Conservation (phyloP, 768 basidiomycete species). For the Leccinum sublutescens region DNA sequence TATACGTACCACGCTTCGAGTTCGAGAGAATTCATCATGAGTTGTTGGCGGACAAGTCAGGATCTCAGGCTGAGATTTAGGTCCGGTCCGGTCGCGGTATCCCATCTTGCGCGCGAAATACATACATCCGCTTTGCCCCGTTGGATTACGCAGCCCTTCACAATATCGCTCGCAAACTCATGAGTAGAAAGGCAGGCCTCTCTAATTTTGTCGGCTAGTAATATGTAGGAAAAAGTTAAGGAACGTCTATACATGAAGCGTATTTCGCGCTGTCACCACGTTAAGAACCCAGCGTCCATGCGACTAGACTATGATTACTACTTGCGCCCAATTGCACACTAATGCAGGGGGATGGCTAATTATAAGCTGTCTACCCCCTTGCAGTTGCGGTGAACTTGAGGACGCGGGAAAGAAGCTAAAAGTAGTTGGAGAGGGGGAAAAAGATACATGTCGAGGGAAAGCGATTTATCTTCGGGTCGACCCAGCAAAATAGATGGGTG, state of each 20-base stretch:
- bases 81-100: too few relatives aligned
- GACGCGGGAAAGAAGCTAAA: neutral
- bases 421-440: neutral
- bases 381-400: neutral
- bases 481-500: neutral
- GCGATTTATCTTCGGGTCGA: neutral
- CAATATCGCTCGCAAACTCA: neutral
- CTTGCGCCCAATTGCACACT: neutral
- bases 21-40: too few relatives aligned
- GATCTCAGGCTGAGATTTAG: too few relatives aligned
- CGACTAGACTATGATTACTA: neutral
- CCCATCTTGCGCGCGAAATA: too few relatives aligned
- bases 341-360: neutral
- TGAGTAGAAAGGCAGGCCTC: neutral
- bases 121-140: too few relatives aligned
- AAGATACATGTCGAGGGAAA: neutral
- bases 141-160: neutral
- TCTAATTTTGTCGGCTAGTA: neutral
- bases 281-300: neutral
- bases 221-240: neutral
- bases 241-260: neutral
- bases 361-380: neutral
- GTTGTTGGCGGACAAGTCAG: too few relatives aligned
- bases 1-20: too few relatives aligned
- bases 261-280: neutral